Conservation (phyloP, 345 rosid species). For the Boechera divaricarpa region DNA sequence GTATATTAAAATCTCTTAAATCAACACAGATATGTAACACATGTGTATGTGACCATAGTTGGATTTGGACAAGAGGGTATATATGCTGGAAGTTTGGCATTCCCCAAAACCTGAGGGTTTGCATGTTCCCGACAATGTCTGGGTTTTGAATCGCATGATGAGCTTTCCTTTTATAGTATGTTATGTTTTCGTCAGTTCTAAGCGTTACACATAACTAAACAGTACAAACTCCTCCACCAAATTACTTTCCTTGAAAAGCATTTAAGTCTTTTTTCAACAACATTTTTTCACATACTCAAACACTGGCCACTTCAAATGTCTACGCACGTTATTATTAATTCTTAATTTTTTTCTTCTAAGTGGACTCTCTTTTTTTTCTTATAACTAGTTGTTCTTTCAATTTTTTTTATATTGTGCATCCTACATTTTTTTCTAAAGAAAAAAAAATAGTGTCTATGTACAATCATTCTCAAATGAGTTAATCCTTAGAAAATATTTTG, state of each 20-base stretch:
- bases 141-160: constrained; percentile 75
- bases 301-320: constrained; percentile 27
- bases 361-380: neutral
- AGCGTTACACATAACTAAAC: constrained; percentile 55
- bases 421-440: too few relatives aligned
- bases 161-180: constrained; percentile 64
- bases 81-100: constrained; percentile 48
- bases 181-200: constrained; percentile 56
- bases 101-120: constrained; percentile 70
- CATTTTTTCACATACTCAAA: constrained; percentile 36
- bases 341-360: neutral
- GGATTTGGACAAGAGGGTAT: constrained; percentile 38
- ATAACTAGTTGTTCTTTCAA: too few relatives aligned
- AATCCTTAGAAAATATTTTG: too few relatives aligned
- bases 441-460: too few relatives aligned
- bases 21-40: constrained; percentile 5
- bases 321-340: neutral
- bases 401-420: too few relatives aligned
- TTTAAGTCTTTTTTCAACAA: constrained; percentile 18
- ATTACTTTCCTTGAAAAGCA: constrained; percentile 37
- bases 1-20: neutral
- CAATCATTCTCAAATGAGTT: too few relatives aligned
- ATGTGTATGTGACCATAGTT: constrained; percentile 35
- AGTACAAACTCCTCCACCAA: constrained; percentile 48
- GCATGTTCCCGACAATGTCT: constrained; percentile 88